These are phyloP conservation scores for Zygnema cylindricum DNA, from an alignment of 139 green algal genomes.

Conservation along the genomic window DNA sequence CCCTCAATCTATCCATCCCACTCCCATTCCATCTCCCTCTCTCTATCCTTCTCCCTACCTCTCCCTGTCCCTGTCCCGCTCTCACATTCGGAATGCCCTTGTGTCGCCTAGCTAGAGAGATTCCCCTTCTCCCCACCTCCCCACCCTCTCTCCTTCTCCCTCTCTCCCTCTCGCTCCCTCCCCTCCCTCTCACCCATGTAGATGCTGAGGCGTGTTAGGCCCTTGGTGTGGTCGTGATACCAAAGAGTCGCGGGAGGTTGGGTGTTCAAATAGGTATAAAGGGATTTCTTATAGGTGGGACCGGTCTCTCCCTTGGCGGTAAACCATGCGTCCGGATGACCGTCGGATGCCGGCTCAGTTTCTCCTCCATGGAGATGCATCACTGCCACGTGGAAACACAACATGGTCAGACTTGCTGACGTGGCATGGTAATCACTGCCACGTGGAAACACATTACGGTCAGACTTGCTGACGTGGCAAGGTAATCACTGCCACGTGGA, in stretches of 20 bases:
- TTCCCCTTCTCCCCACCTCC: neutral
- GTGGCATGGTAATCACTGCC: no score
- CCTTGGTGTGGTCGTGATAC: slow-evolving; percentile 48
- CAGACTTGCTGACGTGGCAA: no score
- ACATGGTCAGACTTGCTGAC: no score
- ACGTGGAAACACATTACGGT: neutral
- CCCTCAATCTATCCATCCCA: neutral
- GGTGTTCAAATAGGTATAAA: slow-evolving; percentile 37
- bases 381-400: no score
- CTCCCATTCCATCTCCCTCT: neutral
- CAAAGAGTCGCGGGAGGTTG: slow-evolving; percentile 20
- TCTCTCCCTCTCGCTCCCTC: neutral
- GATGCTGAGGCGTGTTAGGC: slow-evolving; percentile 32
- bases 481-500: neutral
- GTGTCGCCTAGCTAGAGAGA: no score
- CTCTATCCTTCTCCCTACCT: neutral
- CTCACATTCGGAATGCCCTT: no score
- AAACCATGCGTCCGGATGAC: slow-evolving; percentile 31
- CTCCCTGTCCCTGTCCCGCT: neutral
- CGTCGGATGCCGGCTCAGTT: neutral
- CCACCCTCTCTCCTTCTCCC: neutral
- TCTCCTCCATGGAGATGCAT: slow-evolving; percentile 28
- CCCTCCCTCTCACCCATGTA: neutral
- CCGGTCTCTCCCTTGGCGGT: slow-evolving; percentile 18
- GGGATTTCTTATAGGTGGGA: neutral